These are phyloP conservation scores for Mycena olivaceomarginata DNA, from an alignment of 768 basidiomycete genomes.

Conservation along the genomic window DNA sequence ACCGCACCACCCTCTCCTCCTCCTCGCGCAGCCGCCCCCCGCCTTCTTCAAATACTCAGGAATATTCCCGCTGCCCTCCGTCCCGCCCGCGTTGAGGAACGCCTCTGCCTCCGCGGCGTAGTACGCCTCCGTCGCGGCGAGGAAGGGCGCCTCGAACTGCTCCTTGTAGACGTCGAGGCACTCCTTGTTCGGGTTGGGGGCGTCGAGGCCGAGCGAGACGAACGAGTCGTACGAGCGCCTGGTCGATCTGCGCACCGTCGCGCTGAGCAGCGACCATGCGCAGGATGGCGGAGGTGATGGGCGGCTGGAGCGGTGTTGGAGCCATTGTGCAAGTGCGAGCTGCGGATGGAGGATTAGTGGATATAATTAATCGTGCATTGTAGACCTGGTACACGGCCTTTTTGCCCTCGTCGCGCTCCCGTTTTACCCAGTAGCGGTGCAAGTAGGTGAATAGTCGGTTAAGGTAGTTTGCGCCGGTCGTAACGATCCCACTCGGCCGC, in stretches of 20 bases:
- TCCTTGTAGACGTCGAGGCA: constrained; percentile 96
- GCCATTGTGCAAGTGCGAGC: constrained; percentile 99
- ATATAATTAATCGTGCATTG: constrained; percentile 52
- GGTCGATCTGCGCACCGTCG: constrained; percentile 95
- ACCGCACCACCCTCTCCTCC: constrained; percentile 96
- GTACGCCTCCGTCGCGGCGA: constrained; percentile 91
- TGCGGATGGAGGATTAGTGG: constrained; percentile 45
- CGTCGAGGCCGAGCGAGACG: too few species aligned
- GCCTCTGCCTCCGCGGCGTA: constrained; percentile 62
- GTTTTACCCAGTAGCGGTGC: constrained; percentile 86
- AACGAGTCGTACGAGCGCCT: constrained; percentile 75
- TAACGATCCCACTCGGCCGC: constrained; percentile 64
- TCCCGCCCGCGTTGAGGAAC: constrained; percentile 56
- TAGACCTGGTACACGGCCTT: constrained; percentile 98
- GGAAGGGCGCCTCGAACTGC: constrained; percentile 92
- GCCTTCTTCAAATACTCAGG: constrained; percentile 74
- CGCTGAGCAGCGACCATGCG: constrained; percentile 94
- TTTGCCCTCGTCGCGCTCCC: constrained; percentile 97
- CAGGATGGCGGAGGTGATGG: constrained; percentile 89
- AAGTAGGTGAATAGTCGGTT: too few species aligned
- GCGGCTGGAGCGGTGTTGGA: constrained; percentile 87
- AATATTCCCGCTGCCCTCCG: constrained; percentile 76
- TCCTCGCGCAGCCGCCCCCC: constrained; percentile 89
- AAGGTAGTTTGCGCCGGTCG: too few species aligned
- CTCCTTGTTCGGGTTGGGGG: too few species aligned